A percentile compares a stretch with the other conserved stretches of the same genome.
Evolutionary conservation across 352 stramenopile species (phyloP).

Genomic region (Phytophthora podocarpi): DNA sequence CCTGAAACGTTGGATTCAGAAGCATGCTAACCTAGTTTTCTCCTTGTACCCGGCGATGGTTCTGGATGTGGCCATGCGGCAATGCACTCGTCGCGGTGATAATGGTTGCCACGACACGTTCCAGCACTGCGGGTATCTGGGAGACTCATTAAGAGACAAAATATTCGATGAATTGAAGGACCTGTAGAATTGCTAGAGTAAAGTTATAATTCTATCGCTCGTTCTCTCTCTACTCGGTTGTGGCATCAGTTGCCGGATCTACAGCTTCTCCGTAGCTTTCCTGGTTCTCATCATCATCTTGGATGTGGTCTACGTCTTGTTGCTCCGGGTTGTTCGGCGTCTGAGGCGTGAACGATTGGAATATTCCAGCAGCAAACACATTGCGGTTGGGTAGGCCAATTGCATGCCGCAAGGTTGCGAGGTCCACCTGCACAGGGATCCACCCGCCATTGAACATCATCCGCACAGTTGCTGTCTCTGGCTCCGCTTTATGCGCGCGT

Average conservation of each 20-base stretch:
- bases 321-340: background rate
- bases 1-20: slow-evolving; percentile 5
- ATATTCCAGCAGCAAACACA: background rate
- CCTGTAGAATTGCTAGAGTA: too few relatives aligned
- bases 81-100: background rate
- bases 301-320: background rate
- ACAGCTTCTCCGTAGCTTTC: too few relatives aligned
- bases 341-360: background rate
- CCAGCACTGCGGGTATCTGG: slow-evolving; percentile 1
- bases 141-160: background rate
- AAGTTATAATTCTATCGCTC: too few relatives aligned
- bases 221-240: too few relatives aligned
- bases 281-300: too few relatives aligned
- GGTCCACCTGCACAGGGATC: background rate
- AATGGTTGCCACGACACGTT: too few relatives aligned
- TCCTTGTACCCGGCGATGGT: background rate
- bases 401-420: too few relatives aligned
- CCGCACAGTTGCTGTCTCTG: background rate
- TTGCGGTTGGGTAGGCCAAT: background rate
- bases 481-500: background rate
- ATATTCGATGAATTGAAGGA: background rate
- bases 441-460: slow-evolving; percentile 1
- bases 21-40: slow-evolving; percentile 8
- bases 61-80: background rate
- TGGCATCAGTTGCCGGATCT: too few relatives aligned